Conservation (phyloP, 805 yeast genomes). For the Cyberlindnera suaveolens region DNA sequence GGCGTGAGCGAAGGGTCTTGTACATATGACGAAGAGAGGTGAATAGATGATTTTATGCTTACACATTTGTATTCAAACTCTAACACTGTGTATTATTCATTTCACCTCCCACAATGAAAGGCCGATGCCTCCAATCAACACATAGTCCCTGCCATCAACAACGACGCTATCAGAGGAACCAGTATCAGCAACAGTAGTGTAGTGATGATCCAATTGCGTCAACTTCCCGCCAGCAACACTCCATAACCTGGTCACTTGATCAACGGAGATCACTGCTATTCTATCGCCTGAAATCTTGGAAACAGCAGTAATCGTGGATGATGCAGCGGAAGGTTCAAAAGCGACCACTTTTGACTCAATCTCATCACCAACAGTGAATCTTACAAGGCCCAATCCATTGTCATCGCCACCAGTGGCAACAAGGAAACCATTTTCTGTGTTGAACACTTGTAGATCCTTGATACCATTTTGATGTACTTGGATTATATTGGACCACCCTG, state of each 20-base stretch:
- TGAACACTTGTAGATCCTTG: conserved; percentile 44
- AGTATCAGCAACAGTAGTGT: conserved; percentile 87
- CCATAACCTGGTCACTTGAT: conserved; percentile 76
- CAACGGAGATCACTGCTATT: conserved; percentile 69
- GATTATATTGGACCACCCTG: conserved; percentile 32
- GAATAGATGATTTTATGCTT: background rate
- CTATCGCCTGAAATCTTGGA: conserved; percentile 26
- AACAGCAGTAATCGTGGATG: conserved; percentile 79
- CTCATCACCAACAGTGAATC: conserved; percentile 25
- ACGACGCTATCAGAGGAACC: conserved; percentile 54
- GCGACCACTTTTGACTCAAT: conserved; percentile 24
- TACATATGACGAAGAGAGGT: background rate
- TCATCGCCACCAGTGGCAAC: conserved; percentile 91
- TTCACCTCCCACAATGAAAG: conserved; percentile 44
- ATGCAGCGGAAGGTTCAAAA: conserved; percentile 57
- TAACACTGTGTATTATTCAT: background rate
- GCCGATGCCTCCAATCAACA: conserved; percentile 78
- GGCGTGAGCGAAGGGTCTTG: too few relatives aligned
- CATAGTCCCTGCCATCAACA: conserved; percentile 24
- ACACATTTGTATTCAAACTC: background rate
- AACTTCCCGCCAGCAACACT: conserved; percentile 23
- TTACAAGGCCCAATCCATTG: conserved; percentile 52
- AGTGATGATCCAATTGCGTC: conserved; percentile 33
- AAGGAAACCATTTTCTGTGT: conserved; percentile 15
- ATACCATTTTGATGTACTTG: conserved; percentile 83